These are phyloP conservation scores for Apocynum venetum DNA, from an alignment of 257 asterid species.

Conservation along the genomic window DNA sequence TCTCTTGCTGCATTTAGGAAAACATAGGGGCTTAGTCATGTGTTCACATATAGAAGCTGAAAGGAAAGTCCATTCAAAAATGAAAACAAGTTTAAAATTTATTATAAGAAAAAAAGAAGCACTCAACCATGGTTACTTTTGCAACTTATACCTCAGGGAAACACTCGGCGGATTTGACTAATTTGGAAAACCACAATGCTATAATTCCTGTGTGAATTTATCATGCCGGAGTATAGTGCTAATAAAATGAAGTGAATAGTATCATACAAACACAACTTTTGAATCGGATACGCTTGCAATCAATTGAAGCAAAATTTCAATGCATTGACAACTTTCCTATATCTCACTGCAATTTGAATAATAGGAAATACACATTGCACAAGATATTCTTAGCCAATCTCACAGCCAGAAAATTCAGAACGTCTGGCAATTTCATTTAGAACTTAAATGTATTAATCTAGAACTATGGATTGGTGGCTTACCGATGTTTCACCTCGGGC, in stretches of 20 bases:
- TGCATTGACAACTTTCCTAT: background rate
- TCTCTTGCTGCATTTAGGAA: conserved; percentile 53
- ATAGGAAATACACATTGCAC: background rate
- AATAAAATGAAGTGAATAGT: background rate
- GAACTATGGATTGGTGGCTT: conserved; percentile 20
- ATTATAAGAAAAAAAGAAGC: no score
- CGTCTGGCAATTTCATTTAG: background rate
- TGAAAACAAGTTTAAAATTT: no score
- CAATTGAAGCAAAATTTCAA: background rate
- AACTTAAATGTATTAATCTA: background rate
- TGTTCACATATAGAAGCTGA: no score
- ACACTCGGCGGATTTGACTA: background rate
- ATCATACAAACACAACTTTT: background rate
- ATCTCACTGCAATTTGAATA: background rate
- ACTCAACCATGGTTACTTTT: no score
- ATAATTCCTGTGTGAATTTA: background rate
- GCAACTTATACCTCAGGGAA: background rate
- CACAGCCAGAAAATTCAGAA: background rate
- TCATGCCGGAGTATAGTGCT: background rate
- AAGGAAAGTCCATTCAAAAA: no score
- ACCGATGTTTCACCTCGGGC: conserved; percentile 85
- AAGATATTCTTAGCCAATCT: background rate
- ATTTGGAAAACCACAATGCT: background rate
- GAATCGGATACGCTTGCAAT: background rate
- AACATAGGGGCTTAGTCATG: background rate